These are phyloP conservation scores for Nitzschia inconspicua DNA, from an alignment of 108 stramenopile genomes.

Conservation along the genomic window DNA sequence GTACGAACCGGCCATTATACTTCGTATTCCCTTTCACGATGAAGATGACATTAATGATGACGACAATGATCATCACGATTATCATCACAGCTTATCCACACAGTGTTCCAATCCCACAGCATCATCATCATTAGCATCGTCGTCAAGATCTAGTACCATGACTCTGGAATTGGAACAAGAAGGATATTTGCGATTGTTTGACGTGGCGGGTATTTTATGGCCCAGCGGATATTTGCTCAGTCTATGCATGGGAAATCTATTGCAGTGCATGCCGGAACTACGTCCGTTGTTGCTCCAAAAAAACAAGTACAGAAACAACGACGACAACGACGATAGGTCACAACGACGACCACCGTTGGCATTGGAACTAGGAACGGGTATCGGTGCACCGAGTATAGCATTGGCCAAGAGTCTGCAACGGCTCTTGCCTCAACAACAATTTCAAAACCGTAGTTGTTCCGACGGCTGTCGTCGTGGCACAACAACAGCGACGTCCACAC, in stretches of 20 bases:
- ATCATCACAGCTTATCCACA: no score
- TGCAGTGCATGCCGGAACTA: conserved; percentile 40
- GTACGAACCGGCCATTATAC: conserved; percentile 19
- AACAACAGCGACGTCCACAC: no score
- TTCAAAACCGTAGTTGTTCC: no score
- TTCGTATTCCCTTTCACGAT: conserved; percentile 7
- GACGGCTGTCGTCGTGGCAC: no score
- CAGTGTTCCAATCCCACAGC: no score
- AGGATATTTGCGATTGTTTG: conserved; percentile 46
- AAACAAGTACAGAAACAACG: not conserved
- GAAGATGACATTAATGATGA: no score
- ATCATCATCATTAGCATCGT: not conserved
- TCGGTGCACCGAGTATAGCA: conserved; percentile 51
- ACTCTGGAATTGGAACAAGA: conserved; percentile 46
- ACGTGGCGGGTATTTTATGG: conserved; percentile 56
- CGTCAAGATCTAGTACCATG: conserved; percentile 1
- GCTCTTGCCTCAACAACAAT: not conserved
- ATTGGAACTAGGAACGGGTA: conserved; percentile 53
- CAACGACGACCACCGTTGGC: conserved; percentile 9
- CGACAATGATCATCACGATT: not conserved
- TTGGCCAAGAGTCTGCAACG: conserved; percentile 24
- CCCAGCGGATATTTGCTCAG: conserved; percentile 59
- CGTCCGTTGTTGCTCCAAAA: not conserved
- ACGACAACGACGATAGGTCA: no score
- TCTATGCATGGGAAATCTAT: conserved; percentile 43